Conservation (phyloP, 805 yeast species). For the Zygosaccharomyces kombuchaensis region DNA sequence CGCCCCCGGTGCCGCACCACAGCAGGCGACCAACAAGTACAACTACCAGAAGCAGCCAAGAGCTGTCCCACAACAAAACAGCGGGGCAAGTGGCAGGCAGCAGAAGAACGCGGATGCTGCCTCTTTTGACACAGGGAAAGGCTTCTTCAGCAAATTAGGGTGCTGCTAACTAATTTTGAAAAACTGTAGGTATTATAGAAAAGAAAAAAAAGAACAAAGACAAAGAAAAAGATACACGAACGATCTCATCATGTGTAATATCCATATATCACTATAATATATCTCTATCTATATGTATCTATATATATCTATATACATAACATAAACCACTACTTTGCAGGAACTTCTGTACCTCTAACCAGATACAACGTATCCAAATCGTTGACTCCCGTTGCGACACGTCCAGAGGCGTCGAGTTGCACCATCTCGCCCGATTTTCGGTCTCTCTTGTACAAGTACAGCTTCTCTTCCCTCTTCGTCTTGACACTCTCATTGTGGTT, state of each 20-base stretch:
- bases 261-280: neutral
- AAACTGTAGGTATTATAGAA: conserved; percentile 2
- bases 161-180: conserved; percentile 26
- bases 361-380: conserved; percentile 28
- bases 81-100: conserved; percentile 5
- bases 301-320: conserved; percentile 1
- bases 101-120: conserved; percentile 15
- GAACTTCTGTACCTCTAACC: conserved; percentile 24
- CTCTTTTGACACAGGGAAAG: conserved; percentile 26
- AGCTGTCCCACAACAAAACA: conserved; percentile 13
- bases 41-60: conserved; percentile 22
- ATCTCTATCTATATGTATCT: neutral
- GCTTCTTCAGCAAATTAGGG: conserved; percentile 34
- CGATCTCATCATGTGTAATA: conserved; percentile 5
- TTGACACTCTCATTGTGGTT: conserved; percentile 21
- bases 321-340: neutral
- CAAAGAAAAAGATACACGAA: neutral
- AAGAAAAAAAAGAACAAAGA: neutral
- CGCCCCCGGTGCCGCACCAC: conserved; percentile 26
- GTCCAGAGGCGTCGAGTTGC: conserved; percentile 14
- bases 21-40: conserved; percentile 16
- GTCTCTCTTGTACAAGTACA: conserved; percentile 24
- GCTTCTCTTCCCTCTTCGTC: conserved; percentile 20
- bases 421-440: conserved; percentile 5
- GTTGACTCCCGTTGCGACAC: conserved; percentile 20